Conservation (phyloP, 192 early-diverging fungal species). For the Gonapodya sp. region DNA sequence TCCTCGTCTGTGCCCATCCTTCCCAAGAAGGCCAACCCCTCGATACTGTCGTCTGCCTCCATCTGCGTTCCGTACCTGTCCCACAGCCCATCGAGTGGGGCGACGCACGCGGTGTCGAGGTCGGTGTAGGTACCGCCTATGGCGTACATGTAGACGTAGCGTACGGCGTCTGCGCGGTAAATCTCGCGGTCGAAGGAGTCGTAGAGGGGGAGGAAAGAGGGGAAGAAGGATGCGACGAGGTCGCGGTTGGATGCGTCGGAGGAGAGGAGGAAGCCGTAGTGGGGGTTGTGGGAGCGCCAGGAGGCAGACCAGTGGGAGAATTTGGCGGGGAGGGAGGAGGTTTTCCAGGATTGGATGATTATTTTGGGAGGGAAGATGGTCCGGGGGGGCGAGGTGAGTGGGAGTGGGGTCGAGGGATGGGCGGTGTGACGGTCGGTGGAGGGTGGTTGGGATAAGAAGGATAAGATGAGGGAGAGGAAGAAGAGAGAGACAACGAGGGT, state of each 20-base stretch:
- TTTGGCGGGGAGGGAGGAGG: background rate
- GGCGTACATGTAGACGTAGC: background rate
- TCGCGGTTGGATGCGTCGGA: background rate
- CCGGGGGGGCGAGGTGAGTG: too few relatives aligned
- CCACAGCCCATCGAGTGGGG: background rate
- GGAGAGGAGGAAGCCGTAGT: background rate
- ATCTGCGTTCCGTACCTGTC: background rate
- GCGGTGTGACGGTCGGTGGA: too few relatives aligned
- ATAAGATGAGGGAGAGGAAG: too few relatives aligned
- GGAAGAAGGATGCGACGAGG: constrained; percentile 1
- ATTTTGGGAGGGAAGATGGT: too few relatives aligned
- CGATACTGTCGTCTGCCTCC: background rate
- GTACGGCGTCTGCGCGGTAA: background rate
- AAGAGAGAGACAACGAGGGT: too few relatives aligned
- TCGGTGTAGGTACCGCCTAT: background rate
- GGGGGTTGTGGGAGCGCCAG: background rate
- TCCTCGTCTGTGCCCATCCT: background rate
- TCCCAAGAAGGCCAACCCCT: background rate
- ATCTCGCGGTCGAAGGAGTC: background rate
- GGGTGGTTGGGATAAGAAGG: too few relatives aligned
- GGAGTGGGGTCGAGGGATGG: too few relatives aligned
- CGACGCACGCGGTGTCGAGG: background rate
- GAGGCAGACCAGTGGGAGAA: background rate
- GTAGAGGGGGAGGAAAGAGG: background rate
- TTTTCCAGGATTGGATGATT: background rate